Evolutionary conservation across 345 rosid species (phyloP), one percentile per base, ranked within the genome.

Genomic region (Turritis glabra): DNA sequence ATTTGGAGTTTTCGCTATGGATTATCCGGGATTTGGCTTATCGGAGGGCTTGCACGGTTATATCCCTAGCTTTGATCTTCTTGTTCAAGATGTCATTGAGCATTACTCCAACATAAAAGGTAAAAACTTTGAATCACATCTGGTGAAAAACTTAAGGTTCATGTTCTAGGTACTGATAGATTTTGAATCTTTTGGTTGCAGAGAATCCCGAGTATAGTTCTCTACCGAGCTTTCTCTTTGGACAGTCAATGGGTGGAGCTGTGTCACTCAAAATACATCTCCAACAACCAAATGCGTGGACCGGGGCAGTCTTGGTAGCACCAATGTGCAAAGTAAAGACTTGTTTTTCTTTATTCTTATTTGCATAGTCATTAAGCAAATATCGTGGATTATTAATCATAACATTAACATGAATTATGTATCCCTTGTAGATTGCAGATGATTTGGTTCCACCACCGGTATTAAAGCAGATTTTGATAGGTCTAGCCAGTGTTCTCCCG

Each of bases 181-280:
- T 74, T 8, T 43, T 64, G 76, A 51, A 17, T 48, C 46, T 67
- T 46, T 74, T 73, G 74, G 60, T 25, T 76, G 81, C 84, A 92
- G 98, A 75, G 70, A 83, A 84, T 64, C 91, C 91, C 0, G 85
- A 85, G 35, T 82, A 82, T 70, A 19, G 54, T 63, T 55, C 57
- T 56, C 84, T 92, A 25, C 93, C 97, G 7, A 88, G 96, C 71
- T 92, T 88, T 82, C 91, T 95, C 61, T 90, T 89, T 80, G 99
- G 98, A 9, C 74, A 95, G 80, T 95, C 99, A 18, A 78, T 96
- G 94, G 99, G 99, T 57, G 99, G 99, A 81, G 99, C 98, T 2
- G 94, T 96, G 37, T 89, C 90, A 27, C 84, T 96, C 80, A 90
- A 92, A 85, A 77, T 90, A 77, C 98, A 90, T 77, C 74, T 90